phyloP scores from a whole-genome alignment of 306 rosid genomes.

The Chamaecrista fasciculata region DNA sequence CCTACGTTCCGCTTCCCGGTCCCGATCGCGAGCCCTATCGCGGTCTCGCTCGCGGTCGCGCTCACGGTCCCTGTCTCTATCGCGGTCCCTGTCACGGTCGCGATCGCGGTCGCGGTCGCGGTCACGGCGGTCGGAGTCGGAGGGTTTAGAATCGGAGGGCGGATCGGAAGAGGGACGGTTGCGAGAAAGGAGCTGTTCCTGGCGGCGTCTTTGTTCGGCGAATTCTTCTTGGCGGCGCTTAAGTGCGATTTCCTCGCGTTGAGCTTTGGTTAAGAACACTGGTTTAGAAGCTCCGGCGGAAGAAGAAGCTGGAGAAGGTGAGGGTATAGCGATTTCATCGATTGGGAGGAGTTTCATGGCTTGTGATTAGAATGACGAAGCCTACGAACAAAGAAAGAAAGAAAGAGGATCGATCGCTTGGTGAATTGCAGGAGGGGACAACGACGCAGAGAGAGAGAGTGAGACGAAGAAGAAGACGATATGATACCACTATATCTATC shows the following conservation, averaged over 20 bases:
- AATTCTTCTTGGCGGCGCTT: constrained; percentile 69
- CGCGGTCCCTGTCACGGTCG: constrained; percentile 43
- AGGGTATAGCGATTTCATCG: constrained; percentile 4
- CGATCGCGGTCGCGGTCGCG: constrained; percentile 37
- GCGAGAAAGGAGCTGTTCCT: constrained; percentile 44
- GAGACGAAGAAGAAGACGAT: not conserved
- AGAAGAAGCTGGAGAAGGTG: not conserved
- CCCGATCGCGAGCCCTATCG: constrained; percentile 43
- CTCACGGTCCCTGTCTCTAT: constrained; percentile 37
- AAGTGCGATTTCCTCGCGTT: constrained; percentile 72
- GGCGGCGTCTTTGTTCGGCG: constrained; percentile 54
- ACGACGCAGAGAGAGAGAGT: not conserved
- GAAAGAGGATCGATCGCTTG: constrained; percentile 39
- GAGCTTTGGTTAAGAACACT: constrained; percentile 67
- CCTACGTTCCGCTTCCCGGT: constrained; percentile 51
- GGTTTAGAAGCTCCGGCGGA: constrained; percentile 38
- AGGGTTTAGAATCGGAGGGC: constrained; percentile 38
- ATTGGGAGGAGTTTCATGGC: constrained; percentile 28
- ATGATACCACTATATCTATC: not conserved
- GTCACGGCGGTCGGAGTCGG: constrained; percentile 58
- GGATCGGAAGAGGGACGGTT: constrained; percentile 37
- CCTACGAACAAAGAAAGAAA: not conserved
- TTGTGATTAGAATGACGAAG: too few species aligned
- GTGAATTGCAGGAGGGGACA: constrained; percentile 50
- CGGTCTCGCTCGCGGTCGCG: constrained; percentile 38